Evolutionary conservation across 768 basidiomycete genomes (phyloP).

Genomic region (Epithele typhae): DNA sequence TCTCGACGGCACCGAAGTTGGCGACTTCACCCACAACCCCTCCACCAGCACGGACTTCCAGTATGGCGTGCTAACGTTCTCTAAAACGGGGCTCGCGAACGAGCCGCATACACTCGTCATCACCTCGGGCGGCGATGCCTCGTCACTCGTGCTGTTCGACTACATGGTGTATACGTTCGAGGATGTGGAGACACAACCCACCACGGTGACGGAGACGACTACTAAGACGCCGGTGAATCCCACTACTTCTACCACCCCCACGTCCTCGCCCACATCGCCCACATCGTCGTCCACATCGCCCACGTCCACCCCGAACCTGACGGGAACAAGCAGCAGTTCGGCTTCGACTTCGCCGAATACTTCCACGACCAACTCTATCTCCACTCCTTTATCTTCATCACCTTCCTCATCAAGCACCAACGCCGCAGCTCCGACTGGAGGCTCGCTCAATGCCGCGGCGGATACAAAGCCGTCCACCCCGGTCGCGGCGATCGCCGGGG

Average conservation of each 20-base stretch:
- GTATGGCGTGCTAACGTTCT: conserved; percentile 10
- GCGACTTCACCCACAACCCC: background rate
- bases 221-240: background rate
- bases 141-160: conserved; percentile 10
- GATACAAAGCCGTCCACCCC: background rate
- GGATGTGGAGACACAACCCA: background rate
- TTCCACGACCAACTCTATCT: background rate
- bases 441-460: no score
- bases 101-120: conserved; percentile 7
- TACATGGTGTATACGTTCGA: conserved; percentile 10
- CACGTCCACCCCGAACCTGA: no score
- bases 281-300: no score
- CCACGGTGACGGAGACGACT: background rate
- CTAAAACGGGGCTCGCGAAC: background rate
- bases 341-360: background rate
- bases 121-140: background rate
- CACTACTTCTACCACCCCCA: background rate
- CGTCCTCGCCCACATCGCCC: no score
- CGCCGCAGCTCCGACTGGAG: no score
- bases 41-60: background rate
- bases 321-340: no score
- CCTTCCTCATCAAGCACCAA: no score
- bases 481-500: background rate
- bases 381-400: no score
- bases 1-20: conserved; percentile 1